These are phyloP conservation scores for Lactifluus volemus DNA, from an alignment of 768 basidiomycete species.

Conservation along the genomic window DNA sequence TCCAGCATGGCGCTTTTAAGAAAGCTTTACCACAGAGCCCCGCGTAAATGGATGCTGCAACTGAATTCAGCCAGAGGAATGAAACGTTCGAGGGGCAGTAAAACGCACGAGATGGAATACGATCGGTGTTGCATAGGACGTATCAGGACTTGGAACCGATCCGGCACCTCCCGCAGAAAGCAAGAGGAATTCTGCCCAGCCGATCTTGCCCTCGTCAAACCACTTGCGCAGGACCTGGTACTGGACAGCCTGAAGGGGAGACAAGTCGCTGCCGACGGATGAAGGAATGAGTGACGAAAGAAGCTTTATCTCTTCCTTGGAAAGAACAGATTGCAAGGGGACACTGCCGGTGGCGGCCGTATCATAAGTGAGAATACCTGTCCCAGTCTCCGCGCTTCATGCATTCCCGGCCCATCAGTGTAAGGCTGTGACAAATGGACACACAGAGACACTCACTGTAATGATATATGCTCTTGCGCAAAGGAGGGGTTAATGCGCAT, in stretches of 20 bases:
- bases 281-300: conserved; percentile 14
- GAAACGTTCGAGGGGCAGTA: neutral
- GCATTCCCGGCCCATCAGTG: neutral
- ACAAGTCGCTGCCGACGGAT: neutral
- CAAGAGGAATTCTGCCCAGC: conserved; percentile 17
- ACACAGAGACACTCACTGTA: neutral
- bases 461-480: conserved; percentile 3
- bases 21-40: conserved; percentile 11
- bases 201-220: conserved; percentile 16
- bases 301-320: conserved; percentile 6
- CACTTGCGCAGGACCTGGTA: conserved; percentile 12
- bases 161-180: conserved; percentile 16
- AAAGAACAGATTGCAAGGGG: conserved; percentile 13
- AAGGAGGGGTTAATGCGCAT: conserved; percentile 13
- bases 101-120: conserved; percentile 16
- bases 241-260: conserved; percentile 15
- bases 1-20: neutral
- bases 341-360: conserved; percentile 15
- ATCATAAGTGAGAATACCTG: conserved; percentile 16
- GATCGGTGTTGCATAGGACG: conserved; percentile 17
- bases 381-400: neutral
- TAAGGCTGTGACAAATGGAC: neutral
- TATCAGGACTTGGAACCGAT: conserved; percentile 1
- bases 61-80: neutral
- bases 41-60: conserved; percentile 14